These are phyloP conservation scores for Nasturtium officinale DNA, from an alignment of 345 rosid genomes.

Conservation along the genomic window DNA sequence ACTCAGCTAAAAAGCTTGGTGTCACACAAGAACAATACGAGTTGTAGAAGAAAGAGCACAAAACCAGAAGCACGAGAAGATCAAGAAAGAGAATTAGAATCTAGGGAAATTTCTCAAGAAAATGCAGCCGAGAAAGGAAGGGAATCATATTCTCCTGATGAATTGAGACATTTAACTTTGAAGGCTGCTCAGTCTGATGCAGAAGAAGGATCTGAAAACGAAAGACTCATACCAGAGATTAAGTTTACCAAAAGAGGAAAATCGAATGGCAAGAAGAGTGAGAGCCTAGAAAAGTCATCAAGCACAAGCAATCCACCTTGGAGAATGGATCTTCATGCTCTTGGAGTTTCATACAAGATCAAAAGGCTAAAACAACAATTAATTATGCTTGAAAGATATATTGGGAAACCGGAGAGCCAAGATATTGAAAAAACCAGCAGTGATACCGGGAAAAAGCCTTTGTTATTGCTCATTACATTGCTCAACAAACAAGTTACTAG, in stretches of 20 bases:
- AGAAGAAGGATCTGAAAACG: conserved; percentile 53
- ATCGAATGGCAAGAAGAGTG: conserved; percentile 41
- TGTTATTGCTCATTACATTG: conserved; percentile 57
- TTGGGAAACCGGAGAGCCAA: conserved; percentile 61
- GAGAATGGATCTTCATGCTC: conserved; percentile 94
- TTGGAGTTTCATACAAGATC: conserved; percentile 90
- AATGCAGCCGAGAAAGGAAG: conserved; percentile 43
- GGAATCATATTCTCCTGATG: conserved; percentile 65
- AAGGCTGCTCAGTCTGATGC: conserved; percentile 45
- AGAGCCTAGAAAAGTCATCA: conserved; percentile 34
- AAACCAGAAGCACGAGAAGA: conserved; percentile 48
- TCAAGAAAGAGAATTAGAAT: conserved; percentile 39
- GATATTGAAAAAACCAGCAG: conserved; percentile 43
- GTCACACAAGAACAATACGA: conserved; percentile 42
- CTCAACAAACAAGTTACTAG: conserved; percentile 78
- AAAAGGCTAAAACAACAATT: conserved; percentile 92
- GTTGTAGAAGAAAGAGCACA: conserved; percentile 46
- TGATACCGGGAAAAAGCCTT: conserved; percentile 47
- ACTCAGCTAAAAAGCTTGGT: conserved; percentile 42
- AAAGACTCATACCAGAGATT: conserved; percentile 6
- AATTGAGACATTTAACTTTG: conserved; percentile 41
- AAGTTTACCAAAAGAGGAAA: conserved; percentile 14
- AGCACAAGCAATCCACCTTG: conserved; percentile 48
- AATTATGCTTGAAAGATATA: conserved; percentile 77
- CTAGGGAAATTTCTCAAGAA: conserved; percentile 36